phyloP scores from a whole-genome alignment of 192 early-diverging fungal genomes.

The Backusella psychrophila region DNA sequence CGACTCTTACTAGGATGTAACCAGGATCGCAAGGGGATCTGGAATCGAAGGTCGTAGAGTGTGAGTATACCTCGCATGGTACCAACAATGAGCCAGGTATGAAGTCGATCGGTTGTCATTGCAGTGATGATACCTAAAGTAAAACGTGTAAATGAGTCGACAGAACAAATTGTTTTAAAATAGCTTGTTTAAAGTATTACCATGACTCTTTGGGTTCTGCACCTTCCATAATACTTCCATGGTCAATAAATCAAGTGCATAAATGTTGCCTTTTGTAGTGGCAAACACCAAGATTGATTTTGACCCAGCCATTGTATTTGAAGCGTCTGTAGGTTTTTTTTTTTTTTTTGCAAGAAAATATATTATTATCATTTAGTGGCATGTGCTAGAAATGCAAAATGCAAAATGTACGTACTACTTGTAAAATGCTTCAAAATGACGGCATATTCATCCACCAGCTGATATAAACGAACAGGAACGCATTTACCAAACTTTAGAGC shows the following conservation, averaged over 20 bases:
- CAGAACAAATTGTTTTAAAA: background rate
- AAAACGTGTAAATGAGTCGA: background rate
- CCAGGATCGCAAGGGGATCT: slow-evolving; percentile 68
- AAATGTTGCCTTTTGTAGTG: slow-evolving; percentile 67
- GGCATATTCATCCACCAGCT: slow-evolving; percentile 59
- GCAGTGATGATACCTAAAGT: slow-evolving; percentile 61
- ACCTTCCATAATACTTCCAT: slow-evolving; percentile 69
- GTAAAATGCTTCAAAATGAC: slow-evolving; percentile 66
- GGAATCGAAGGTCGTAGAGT: slow-evolving; percentile 79
- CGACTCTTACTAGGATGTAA: slow-evolving; percentile 64
- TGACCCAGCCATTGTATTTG: slow-evolving; percentile 43
- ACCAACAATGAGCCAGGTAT: slow-evolving; percentile 69
- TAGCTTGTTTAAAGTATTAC: slow-evolving; percentile 22
- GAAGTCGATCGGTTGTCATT: slow-evolving; percentile 59
- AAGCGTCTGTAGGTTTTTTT: slow-evolving; percentile 12
- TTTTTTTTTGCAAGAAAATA: too few species aligned
- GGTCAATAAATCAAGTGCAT: slow-evolving; percentile 68
- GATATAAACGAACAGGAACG: slow-evolving; percentile 51
- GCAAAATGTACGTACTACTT: slow-evolving; percentile 44
- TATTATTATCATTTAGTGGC: background rate
- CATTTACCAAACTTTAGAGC: slow-evolving; percentile 64
- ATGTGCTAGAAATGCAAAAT: background rate
- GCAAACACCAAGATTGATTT: slow-evolving; percentile 71
- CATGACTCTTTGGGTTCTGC: slow-evolving; percentile 52
- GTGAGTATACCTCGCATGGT: slow-evolving; percentile 75